Conservation (phyloP, 305 asterid genomes). For the Lippia alba region DNA sequence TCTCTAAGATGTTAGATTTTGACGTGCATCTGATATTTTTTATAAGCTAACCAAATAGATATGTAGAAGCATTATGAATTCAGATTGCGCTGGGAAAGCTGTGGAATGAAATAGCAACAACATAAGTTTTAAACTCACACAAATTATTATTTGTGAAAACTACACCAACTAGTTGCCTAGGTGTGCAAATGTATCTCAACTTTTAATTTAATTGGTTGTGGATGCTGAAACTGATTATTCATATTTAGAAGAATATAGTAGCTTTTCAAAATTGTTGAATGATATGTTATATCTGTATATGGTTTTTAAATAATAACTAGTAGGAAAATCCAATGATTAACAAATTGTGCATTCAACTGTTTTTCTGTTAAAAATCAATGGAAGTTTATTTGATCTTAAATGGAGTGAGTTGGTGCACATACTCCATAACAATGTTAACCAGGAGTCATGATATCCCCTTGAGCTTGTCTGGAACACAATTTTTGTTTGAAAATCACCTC, state of each 20-base stretch:
- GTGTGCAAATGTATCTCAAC: background rate
- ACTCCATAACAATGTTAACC: background rate
- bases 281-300: slow-evolving; percentile 9
- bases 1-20: no score
- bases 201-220: background rate
- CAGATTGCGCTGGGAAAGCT: no score
- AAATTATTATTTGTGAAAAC: background rate
- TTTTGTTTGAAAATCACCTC: slow-evolving; percentile 12
- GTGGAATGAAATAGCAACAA: no score
- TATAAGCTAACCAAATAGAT: no score
- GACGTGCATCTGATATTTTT: no score
- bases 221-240: background rate
- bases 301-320: background rate
- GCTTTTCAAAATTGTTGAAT: background rate
- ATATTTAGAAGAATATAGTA: background rate
- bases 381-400: background rate
- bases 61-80: no score
- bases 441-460: slow-evolving; percentile 12
- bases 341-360: background rate
- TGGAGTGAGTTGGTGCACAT: slow-evolving; percentile 12
- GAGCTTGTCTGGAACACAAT: slow-evolving; percentile 18
- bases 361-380: background rate
- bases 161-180: background rate
- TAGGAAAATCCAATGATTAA: slow-evolving; percentile 3
- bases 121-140: no score